Conservation (phyloP, 2,329 filamentous ascomycete genomes). For the Diplodia mutila region DNA sequence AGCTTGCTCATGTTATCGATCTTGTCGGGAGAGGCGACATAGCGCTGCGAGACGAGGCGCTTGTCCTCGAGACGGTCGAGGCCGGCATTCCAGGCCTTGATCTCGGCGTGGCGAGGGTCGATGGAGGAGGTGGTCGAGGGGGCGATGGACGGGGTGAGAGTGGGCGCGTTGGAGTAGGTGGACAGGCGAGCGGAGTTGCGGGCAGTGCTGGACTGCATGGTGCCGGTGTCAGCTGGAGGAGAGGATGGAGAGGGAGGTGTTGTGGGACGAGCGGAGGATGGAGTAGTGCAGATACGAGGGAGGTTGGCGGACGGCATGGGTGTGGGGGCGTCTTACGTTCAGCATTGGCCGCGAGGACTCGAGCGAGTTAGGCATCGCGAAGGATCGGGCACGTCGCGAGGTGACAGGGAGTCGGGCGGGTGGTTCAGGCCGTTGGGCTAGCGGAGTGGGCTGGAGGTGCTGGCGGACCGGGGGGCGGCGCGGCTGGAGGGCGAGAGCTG, state of each 20-base stretch:
- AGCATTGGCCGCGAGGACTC: conserved; percentile 47
- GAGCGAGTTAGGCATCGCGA: conserved; percentile 43
- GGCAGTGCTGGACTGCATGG: conserved; percentile 30
- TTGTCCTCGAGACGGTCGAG: conserved; percentile 90
- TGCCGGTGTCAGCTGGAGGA: conserved; percentile 10
- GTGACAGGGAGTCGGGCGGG: not conserved
- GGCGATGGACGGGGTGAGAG: conserved; percentile 56
- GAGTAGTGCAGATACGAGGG: conserved; percentile 11
- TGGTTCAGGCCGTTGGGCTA: conserved; percentile 19
- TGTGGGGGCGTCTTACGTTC: conserved; percentile 41
- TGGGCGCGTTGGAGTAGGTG: conserved; percentile 56
- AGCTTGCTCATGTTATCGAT: conserved; percentile 81
- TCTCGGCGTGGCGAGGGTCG: conserved; percentile 61
- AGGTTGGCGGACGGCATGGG: conserved; percentile 26
- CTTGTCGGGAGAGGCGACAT: conserved; percentile 78
- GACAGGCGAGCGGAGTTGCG: conserved; percentile 52
- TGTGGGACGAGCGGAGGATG: conserved; percentile 34
- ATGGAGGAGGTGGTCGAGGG: conserved; percentile 43
- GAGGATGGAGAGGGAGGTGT: conserved; percentile 22
- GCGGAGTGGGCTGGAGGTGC: not conserved
- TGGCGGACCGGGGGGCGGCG: conserved; percentile 4
- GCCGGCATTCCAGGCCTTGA: conserved; percentile 77
- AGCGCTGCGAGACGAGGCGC: conserved; percentile 79
- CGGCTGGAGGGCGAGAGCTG: not conserved
- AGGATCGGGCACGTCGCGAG: conserved; percentile 11